These are phyloP conservation scores for Diospyros lotus DNA, from an alignment of 148 eudicot species.

Conservation along the genomic window DNA sequence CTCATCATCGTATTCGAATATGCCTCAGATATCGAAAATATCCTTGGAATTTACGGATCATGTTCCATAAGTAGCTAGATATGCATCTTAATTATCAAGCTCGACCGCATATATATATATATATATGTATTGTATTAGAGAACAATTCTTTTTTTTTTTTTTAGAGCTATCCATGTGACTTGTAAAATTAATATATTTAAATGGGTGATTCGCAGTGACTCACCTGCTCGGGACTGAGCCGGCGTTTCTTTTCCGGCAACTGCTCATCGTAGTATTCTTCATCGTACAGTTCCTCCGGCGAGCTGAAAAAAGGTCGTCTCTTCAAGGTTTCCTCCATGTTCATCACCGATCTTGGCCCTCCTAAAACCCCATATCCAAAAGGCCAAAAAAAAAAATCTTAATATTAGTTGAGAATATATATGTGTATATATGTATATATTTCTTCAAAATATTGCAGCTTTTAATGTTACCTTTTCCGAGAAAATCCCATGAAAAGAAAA, in stretches of 20 bases:
- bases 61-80: neutral
- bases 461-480: too few relatives aligned
- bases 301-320: constrained; percentile 56
- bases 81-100: neutral
- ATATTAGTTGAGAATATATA: too few relatives aligned
- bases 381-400: too few relatives aligned
- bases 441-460: too few relatives aligned
- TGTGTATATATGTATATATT: too few relatives aligned
- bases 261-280: constrained; percentile 76
- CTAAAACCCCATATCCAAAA: neutral
- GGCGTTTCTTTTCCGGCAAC: constrained; percentile 73
- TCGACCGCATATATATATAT: neutral
- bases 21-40: neutral
- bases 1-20: neutral
- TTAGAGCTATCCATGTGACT: too few relatives aligned
- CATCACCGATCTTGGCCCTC: constrained; percentile 50
- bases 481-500: too few relatives aligned
- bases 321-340: constrained; percentile 52
- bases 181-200: neutral
- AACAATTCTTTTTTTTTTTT: too few relatives aligned
- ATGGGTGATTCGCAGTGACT: neutral
- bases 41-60: neutral
- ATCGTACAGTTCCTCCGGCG: constrained; percentile 56
- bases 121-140: too few relatives aligned
- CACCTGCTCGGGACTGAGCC: constrained; percentile 73